Evolutionary conservation across 768 basidiomycete species (phyloP), one percentile per base, ranked within the genome.

Genomic region (Holtermanniella nyarrowii): DNA sequence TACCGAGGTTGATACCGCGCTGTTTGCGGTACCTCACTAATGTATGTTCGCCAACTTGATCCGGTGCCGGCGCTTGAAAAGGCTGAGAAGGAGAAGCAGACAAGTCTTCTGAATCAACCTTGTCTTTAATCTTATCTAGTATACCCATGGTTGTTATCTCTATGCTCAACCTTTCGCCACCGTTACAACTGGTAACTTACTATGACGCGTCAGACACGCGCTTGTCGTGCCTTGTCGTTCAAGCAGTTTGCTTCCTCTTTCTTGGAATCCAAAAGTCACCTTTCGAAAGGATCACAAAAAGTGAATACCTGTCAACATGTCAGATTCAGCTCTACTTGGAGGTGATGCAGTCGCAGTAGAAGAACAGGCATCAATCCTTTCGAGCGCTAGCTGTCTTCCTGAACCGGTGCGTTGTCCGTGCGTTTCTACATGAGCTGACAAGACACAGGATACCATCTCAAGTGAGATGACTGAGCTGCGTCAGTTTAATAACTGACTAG

Each of bases 1-100:
- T 65, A 82, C 86, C 86, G 10, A 88, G 78, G 67, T 88, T 88
- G 4, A 87, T 81, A n/a, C 86, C 86, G 48, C 81, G 77, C 60
- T 85, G 85, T 61, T 81, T 83, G 56, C 86, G 77, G 71, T 80
- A 83, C 31, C 79, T 76, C 60, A 79, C 77, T 43, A 79, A 54
- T 40, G 74, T 72, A 80, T 77, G 44, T 12, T 54, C 51, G 10
- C 59, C 59, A 5, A 61, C 57, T 10, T 49, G n/a, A 26, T 44
- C 23, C 16, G 42, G 44, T 31, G 50, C 31, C 16, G 51, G 14
- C 26, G 41, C 27, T 3, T 14, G 43, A 20, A 16, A 37, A 10
- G 42, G 20, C 26, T 23, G 54, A 1, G 13, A 12, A 22, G 43
- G 46, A 11, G 26, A 2, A 3, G 22, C n/a, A 21, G 25, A 11